Percentiles rank a stretch among this genome's conserved stretches.
phyloP scores from a whole-genome alignment of 805 yeast species.

The Grigorovia humatica region DNA sequence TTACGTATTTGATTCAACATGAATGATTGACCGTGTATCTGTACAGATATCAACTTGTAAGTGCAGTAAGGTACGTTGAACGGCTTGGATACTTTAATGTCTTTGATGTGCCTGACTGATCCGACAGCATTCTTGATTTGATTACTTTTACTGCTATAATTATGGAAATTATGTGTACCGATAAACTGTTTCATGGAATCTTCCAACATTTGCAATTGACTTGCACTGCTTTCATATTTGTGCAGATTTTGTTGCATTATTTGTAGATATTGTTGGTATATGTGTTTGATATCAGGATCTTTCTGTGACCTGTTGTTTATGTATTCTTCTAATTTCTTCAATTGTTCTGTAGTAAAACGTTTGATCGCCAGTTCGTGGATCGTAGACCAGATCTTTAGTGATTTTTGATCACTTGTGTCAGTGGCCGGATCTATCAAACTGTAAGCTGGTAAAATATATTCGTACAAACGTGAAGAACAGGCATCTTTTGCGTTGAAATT shows the following conservation, averaged over 20 bases:
- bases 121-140: constrained; percentile 54
- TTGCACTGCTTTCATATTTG: background rate
- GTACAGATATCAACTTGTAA: constrained; percentile 70
- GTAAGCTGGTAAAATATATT: constrained; percentile 79
- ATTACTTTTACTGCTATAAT: constrained; percentile 61
- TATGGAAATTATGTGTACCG: constrained; percentile 83
- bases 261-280: background rate
- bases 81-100: constrained; percentile 66
- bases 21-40: constrained; percentile 90
- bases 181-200: constrained; percentile 48
- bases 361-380: background rate
- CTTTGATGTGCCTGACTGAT: constrained; percentile 59
- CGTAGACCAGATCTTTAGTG: background rate
- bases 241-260: background rate
- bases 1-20: constrained; percentile 93
- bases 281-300: background rate
- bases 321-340: background rate
- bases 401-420: background rate
- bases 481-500: constrained; percentile 79
- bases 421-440: constrained; percentile 7
- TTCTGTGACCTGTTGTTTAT: background rate
- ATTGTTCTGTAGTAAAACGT: background rate
- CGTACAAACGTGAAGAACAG: constrained; percentile 82
- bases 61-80: constrained; percentile 41
- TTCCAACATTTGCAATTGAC: background rate